A percentile compares a stretch with the other conserved stretches of the same genome.
Conservation (phyloP, 768 basidiomycete species). For the Suillus ampliporus region DNA sequence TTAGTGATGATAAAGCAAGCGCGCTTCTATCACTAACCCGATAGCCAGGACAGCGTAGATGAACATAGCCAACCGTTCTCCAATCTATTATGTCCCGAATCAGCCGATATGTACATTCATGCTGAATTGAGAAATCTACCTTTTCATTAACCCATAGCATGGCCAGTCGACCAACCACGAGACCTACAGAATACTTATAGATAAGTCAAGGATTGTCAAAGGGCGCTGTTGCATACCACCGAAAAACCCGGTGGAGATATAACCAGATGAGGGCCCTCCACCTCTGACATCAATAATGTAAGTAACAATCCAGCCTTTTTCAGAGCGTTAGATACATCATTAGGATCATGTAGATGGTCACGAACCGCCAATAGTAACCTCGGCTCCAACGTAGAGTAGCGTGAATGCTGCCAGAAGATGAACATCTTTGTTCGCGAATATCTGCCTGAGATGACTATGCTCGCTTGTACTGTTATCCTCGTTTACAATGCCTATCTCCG, state of each 20-base stretch:
- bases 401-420: constrained; percentile 69
- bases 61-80: constrained; percentile 60
- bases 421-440: constrained; percentile 56
- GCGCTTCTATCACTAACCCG: constrained; percentile 34
- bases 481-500: constrained; percentile 54
- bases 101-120: background rate
- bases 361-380: constrained; percentile 55
- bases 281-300: constrained; percentile 51
- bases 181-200: constrained; percentile 46
- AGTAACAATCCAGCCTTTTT: constrained; percentile 72
- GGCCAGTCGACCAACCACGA: constrained; percentile 59
- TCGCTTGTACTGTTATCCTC: constrained; percentile 43
- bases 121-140: constrained; percentile 29
- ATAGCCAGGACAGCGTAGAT: constrained; percentile 58
- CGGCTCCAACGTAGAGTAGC: constrained; percentile 72
- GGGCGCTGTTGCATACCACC: constrained; percentile 45
- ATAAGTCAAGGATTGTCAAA: background rate
- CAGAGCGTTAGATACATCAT: background rate
- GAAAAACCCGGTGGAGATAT: constrained; percentile 60
- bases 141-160: constrained; percentile 62
- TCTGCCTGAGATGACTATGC: constrained; percentile 51
- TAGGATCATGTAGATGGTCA: background rate
- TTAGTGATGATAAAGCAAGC: constrained; percentile 12
- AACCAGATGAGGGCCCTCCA: constrained; percentile 53
- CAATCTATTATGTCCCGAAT: constrained; percentile 41